Conservation (phyloP, 352 stramenopile species). For the Stramenopiles sp. region DNA sequence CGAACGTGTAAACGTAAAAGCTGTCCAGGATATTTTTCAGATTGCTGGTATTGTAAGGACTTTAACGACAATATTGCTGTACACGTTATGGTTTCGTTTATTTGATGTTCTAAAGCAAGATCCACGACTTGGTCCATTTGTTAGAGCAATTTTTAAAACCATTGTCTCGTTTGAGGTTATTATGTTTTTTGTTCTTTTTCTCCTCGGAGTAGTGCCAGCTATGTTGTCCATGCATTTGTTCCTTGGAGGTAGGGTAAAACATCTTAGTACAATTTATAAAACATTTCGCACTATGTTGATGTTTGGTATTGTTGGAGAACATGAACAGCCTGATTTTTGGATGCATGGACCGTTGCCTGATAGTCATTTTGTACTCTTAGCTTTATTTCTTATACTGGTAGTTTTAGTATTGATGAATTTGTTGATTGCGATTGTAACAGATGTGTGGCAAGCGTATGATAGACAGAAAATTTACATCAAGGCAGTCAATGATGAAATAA, state of each 20-base stretch:
- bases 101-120: background rate
- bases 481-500: background rate
- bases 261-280: background rate
- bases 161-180: background rate
- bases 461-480: background rate
- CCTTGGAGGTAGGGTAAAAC: background rate
- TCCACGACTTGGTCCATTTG: background rate
- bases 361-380: background rate
- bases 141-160: background rate
- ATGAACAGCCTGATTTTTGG: background rate
- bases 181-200: background rate
- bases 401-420: background rate
- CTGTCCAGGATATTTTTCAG: background rate
- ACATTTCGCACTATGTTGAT: background rate
- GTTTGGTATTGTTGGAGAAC: background rate
- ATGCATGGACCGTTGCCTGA: background rate
- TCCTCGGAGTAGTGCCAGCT: background rate
- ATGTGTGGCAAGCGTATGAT: background rate
- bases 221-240: background rate
- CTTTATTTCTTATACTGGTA: background rate
- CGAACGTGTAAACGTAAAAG: background rate
- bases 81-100: background rate
- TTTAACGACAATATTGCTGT: background rate
- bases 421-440: background rate
- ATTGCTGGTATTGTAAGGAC: background rate